Evolutionary conservation across 371 early-diverging fungal species (phyloP), one percentile per base, ranked within the genome.

Genomic region (Coemansia sp.): DNA sequence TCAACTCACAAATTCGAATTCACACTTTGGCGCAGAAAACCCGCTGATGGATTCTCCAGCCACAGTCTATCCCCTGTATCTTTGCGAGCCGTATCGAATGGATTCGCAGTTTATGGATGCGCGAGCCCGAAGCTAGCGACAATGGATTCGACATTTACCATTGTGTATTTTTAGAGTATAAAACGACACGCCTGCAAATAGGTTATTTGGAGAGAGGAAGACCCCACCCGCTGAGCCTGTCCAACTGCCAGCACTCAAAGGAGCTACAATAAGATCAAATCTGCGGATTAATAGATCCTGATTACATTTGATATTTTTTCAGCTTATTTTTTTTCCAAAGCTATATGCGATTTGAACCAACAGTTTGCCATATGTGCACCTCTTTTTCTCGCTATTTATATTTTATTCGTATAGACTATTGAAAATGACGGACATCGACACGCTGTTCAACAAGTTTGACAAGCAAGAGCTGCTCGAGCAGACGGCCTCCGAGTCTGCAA

Each of bases 361-460:
- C 8, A 37, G 37, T 9, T 30, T 6, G 8, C 33, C 33, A 30
- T 30, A 30, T 30, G 6, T 37, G 37, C 37, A 37, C 9, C 37
- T 37, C 37, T 37, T 37, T 28, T 28, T 28, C 25, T 28, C 28
- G 28, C 28, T n/a, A 44, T 44, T 44, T 44, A 55, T 55, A 28
- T 39, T 58, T 58, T 58, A 21, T 40, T 58, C 40, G 12, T 16
- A 21, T 37, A 37, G 14, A 39, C 33, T 37, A 18, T 57, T 30
- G 8, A 11, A n/a, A 52, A 71, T 72, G 77, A 64, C 65, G 6
- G 72, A 61, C 39, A 59, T 77, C 20, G 72, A 77, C 47, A 56
- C 65, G 44, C 63, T 77, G 39, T 77, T 77, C 54, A 72, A 77
- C 50, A 42, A 64, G 72, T 48, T 77, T 37, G 71, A 77, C 56